Base-by-base conservation (phyloP, 768 basidiomycete genomes). In the Porphyrellus cyaneotinctus region DNA sequence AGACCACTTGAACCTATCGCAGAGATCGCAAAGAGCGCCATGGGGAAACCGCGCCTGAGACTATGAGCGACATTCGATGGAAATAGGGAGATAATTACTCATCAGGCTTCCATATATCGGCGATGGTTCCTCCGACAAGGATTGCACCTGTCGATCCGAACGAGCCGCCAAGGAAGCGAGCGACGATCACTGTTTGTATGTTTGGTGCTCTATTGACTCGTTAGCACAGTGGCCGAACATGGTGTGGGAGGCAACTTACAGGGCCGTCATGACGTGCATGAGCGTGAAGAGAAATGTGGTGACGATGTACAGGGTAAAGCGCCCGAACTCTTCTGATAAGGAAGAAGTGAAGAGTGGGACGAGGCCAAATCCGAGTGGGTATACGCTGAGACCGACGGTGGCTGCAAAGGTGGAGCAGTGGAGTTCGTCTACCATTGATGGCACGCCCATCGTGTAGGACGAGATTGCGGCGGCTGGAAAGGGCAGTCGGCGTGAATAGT, bases 61-160 rank as follows among this genome's bases (percentile, higher is more conserved):
- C 22, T n/a, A 32, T 66, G 23, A 64, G 65, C 8, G 10, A 36
- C 12, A 17, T 36, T 26, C 31, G 8, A 42, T 39, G 23, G 42
- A 38, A 23, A 24, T 23, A n/a, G 15, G 17, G 60, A 30, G 39
- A 54, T 26, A 63, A 75, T 57, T 56, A 86, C 84, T 87, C 80
- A 58, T 75, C 70, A 4, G 84, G 72, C 4, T 65, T 64, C 83
- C 85, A 88, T 17, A 88, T 81, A 63, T 88, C 87, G 37, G 83
- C 80, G 23, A 87, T 78, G 2, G 82, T 85, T n/a, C 87, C 87
- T 20, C 84, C 84, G 18, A 88, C 87, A 76, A 88, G 83, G 0
- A 84, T 84, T 0, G 85, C 77, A 28, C 81, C 83, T 0, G 85
- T 87, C 11, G 85, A 86, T 8, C 81, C 85, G 62, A 82, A 84